phyloP scores from a whole-genome alignment of 148 eudicot genomes.

The Vaccinium macrocarpon region DNA sequence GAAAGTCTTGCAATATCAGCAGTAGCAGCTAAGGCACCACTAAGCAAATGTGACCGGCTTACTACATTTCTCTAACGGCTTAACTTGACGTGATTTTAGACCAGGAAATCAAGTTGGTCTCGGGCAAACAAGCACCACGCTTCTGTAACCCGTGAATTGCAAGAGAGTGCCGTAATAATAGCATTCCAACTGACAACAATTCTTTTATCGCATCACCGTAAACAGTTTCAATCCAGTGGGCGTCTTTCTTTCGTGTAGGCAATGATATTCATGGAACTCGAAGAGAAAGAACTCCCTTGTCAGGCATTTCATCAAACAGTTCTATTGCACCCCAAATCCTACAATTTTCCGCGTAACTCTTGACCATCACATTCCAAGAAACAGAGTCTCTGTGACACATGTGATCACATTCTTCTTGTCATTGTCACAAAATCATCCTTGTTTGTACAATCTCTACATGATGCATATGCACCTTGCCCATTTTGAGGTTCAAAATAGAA shows the following conservation, averaged over 20 bases:
- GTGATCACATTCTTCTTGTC: slow-evolving; percentile 22
- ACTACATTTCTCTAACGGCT: slow-evolving; percentile 22
- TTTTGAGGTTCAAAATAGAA: slow-evolving; percentile 4
- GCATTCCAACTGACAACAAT: slow-evolving; percentile 32
- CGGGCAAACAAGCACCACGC: slow-evolving; percentile 34
- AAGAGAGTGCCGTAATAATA: slow-evolving; percentile 24
- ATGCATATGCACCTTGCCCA: neutral
- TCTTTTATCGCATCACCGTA: slow-evolving; percentile 22
- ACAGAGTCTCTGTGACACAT: neutral
- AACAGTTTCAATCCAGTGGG: slow-evolving; percentile 33
- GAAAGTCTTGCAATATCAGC: slow-evolving; percentile 33
- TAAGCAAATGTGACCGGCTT: slow-evolving; percentile 16
- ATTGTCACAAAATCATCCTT: slow-evolving; percentile 14
- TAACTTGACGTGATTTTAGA: slow-evolving; percentile 25
- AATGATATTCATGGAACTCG: slow-evolving; percentile 29
- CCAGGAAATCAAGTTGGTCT: slow-evolving; percentile 32
- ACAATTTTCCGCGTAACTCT: neutral
- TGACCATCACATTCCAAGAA: too few species aligned
- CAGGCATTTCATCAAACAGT: slow-evolving; percentile 34
- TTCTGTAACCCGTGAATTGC: slow-evolving; percentile 24
- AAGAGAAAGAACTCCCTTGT: slow-evolving; percentile 20
- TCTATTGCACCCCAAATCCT: slow-evolving; percentile 21
- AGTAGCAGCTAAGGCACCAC: slow-evolving; percentile 29
- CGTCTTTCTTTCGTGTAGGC: slow-evolving; percentile 26
- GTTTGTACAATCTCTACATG: neutral